Evolutionary conservation across 805 yeast genomes (phyloP).

Genomic region (Metschnikowia kofuensis): DNA sequence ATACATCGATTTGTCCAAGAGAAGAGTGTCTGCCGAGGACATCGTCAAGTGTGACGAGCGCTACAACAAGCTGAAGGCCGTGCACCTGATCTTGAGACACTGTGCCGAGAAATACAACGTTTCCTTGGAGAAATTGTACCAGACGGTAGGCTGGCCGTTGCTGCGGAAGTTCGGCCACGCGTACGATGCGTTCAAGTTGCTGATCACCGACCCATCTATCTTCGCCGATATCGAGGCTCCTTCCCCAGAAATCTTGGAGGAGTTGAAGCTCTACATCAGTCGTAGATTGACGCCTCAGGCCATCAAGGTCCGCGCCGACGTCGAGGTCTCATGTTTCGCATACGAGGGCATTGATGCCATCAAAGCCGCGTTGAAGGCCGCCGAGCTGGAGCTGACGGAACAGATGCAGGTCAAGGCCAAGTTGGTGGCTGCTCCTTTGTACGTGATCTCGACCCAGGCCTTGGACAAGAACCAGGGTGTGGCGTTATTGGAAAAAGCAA

Average conservation of each 20-base stretch:
- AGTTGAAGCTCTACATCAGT: constrained; percentile 81
- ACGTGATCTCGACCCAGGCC: constrained; percentile 89
- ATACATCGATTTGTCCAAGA: constrained; percentile 93
- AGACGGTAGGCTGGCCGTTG: constrained; percentile 95
- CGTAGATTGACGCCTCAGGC: constrained; percentile 98
- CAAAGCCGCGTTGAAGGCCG: constrained; percentile 81
- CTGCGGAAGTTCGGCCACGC: constrained; percentile 95
- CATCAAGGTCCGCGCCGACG: constrained; percentile 96
- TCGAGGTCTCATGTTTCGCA: constrained; percentile 94
- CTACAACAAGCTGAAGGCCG: constrained; percentile 94
- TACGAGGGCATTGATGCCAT: constrained; percentile 98
- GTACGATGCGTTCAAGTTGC: constrained; percentile 93
- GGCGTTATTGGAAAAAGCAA: constrained; percentile 72
- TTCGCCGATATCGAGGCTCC: constrained; percentile 80
- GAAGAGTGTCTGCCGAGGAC: constrained; percentile 97
- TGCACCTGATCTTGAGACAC: constrained; percentile 96
- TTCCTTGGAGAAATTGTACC: constrained; percentile 81
- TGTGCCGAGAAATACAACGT: constrained; percentile 95
- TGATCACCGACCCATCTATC: constrained; percentile 86
- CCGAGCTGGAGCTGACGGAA: constrained; percentile 81
- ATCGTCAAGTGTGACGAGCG: constrained; percentile 96
- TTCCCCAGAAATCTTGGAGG: constrained; percentile 70
- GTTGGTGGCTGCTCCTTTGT: constrained; percentile 95
- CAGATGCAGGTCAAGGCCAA: constrained; percentile 87
- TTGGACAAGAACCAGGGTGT: constrained; percentile 90